Evolutionary conservation across 1,284 basidiomycete species (phyloP), one percentile per base, ranked within the genome.

Genomic region (Naganishia liquefaciens): DNA sequence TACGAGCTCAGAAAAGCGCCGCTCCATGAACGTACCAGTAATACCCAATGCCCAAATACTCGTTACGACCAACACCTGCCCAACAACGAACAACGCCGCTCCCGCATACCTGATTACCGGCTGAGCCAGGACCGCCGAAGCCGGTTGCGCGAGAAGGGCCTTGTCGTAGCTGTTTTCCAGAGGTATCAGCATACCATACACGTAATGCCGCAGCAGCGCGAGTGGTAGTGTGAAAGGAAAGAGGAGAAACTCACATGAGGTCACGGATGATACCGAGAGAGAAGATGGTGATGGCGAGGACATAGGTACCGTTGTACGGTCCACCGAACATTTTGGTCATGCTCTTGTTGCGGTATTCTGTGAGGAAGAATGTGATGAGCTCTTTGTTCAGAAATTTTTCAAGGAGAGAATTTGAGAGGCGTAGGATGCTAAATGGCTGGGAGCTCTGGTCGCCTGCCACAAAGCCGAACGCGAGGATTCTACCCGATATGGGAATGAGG

Each of bases 21-120:
- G 21, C 28, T 19, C 10, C 17, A 69, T 60, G 65, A 74, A 81
- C 67, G 72, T 77, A 65, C 93, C 94, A 9, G 94, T 96, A 69
- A 98, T 82, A 19, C 95, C 95, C 17, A 99, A 81, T 0, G 89
- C 88, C 85, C 87, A 97, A 44, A 93, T 97, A 42, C 91, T 94
- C 23, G 88, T 88, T 54, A 95, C 68, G 62, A 97, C 94, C 68
- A 95, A 86, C 21, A 84, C 81, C 75, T 93, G 90, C 28, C 93
- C 93, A 13, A 84, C 53, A 57, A 80, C 76, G 75, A 96, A 90
- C 52, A 93, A 81, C 21, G 74, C 76, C 9, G 81, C 81, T 1
- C 91, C 92, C 21, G 89, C 72, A 54, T 85, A 70, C 60, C 86
- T 87, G 71, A 81, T 71, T 23, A 83, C 82, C 1, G 77, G 87